Evolutionary conservation across 2,329 filamentous ascomycete genomes (phyloP).

Genomic region (Pseudogymnoascus sp.): DNA sequence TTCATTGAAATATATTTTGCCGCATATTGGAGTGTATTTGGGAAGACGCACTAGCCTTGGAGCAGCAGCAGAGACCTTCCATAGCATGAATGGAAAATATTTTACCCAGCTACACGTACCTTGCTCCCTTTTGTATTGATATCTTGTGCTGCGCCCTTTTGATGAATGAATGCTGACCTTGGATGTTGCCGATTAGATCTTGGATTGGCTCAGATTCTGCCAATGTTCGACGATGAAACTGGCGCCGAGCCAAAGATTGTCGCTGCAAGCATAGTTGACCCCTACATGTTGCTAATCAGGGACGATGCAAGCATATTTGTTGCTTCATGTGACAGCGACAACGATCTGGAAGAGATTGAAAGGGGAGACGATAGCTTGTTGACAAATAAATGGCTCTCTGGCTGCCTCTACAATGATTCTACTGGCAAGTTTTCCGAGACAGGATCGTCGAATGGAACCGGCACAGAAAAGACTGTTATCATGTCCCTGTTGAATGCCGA

Average conservation of each 20-base stretch:
- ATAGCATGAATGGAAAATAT: constrained; percentile 37
- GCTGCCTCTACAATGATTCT: constrained; percentile 72
- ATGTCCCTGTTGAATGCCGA: constrained; percentile 71
- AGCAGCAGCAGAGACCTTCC: constrained; percentile 13
- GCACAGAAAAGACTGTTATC: constrained; percentile 48
- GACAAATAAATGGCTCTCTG: constrained; percentile 70
- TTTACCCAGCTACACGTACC: constrained; percentile 23
- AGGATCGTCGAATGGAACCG: neutral
- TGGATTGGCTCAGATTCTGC: constrained; percentile 81
- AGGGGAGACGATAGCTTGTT: constrained; percentile 51
- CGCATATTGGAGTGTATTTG: constrained; percentile 13
- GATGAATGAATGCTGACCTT: constrained; percentile 15
- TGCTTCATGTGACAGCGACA: constrained; percentile 70
- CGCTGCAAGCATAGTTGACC: constrained; percentile 78
- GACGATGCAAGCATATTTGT: constrained; percentile 78
- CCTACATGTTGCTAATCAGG: constrained; percentile 74
- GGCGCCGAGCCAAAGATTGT: constrained; percentile 73
- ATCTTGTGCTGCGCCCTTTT: constrained; percentile 20
- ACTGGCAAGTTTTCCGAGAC: constrained; percentile 47
- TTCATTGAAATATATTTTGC: constrained; percentile 32
- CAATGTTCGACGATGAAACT: constrained; percentile 86
- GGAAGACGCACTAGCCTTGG: constrained; percentile 4
- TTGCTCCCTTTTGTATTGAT: constrained; percentile 24
- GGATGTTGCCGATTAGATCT: constrained; percentile 52
- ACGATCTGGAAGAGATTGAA: constrained; percentile 79